These are phyloP conservation scores for Solanum chacoense DNA, from an alignment of 305 asterid genomes.

Conservation along the genomic window DNA sequence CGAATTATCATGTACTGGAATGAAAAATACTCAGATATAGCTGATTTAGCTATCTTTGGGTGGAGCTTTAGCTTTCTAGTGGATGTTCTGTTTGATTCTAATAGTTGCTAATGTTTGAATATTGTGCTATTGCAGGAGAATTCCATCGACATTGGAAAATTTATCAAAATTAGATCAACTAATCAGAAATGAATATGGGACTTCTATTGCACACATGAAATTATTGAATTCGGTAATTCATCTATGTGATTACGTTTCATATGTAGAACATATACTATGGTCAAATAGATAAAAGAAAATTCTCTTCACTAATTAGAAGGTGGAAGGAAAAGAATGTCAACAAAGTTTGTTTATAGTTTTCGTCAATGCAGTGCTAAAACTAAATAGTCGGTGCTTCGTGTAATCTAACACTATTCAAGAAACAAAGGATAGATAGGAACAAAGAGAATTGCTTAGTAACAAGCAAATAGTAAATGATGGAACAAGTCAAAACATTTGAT, in stretches of 20 bases:
- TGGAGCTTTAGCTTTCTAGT: neutral
- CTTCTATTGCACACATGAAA: conserved; percentile 49
- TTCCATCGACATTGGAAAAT: conserved; percentile 60
- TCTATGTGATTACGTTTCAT: neutral
- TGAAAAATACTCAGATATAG: neutral
- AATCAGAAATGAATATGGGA: conserved; percentile 76
- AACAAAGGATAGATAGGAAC: neutral
- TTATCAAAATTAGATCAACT: conserved; percentile 58
- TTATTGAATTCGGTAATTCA: conserved; percentile 43
- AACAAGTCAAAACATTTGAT: neutral
- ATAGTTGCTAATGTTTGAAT: neutral
- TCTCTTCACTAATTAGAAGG: neutral
- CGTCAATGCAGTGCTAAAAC: too few species aligned
- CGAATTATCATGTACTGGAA: neutral
- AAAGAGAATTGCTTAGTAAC: neutral
- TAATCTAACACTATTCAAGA: neutral
- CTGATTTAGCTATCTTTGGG: neutral
- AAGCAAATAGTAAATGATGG: neutral
- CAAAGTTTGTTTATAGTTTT: too few species aligned
- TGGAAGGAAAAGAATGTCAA: neutral
- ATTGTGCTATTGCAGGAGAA: conserved; percentile 45
- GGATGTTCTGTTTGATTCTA: neutral
- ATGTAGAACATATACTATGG: neutral
- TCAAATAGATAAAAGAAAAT: neutral
- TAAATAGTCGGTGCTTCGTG: neutral